A percentile compares a stretch with the other conserved stretches of the same genome.
These are phyloP conservation scores for Penicillium digitatum DNA, from an alignment of 2,329 filamentous ascomycete genomes.

Conservation along the genomic window DNA sequence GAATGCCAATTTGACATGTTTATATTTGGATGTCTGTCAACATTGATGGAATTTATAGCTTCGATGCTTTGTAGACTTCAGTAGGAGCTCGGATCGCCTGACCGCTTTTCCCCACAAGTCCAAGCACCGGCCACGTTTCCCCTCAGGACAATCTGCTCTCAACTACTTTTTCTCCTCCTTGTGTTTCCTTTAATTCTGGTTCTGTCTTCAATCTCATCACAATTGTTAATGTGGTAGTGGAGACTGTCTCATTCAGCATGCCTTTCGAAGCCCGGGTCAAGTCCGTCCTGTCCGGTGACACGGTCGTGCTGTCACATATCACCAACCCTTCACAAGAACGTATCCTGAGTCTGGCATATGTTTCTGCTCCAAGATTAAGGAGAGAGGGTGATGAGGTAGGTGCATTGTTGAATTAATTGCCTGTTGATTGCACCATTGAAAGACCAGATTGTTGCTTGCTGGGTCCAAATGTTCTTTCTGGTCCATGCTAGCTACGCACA, in stretches of 20 bases:
- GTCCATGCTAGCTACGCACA: background rate
- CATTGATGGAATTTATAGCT: background rate
- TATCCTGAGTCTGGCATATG: conserved; percentile 84
- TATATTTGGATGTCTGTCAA: background rate
- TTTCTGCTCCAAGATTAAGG: conserved; percentile 78
- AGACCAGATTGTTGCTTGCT: background rate
- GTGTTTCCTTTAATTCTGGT: conserved; percentile 10
- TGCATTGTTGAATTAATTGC: conserved; percentile 8
- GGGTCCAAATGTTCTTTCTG: background rate
- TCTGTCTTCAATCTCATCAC: conserved; percentile 8
- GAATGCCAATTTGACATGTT: conserved; percentile 15
- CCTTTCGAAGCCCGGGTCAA: conserved; percentile 70
- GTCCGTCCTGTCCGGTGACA: conserved; percentile 90
- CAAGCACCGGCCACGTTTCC: conserved; percentile 33
- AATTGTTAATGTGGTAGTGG: conserved; percentile 14
- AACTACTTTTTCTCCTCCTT: conserved; percentile 11
- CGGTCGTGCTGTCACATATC: conserved; percentile 74
- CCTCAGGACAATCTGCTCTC: conserved; percentile 20
- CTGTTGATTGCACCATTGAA: background rate
- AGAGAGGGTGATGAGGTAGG: conserved; percentile 80
- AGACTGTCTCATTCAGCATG: conserved; percentile 28
- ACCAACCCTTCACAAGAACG: conserved; percentile 80
- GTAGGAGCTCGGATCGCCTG: conserved; percentile 15
- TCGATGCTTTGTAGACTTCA: background rate
- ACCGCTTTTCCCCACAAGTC: conserved; percentile 31